Base-by-base conservation (phyloP, 345 rosid genomes). In the Populus tremula region DNA sequence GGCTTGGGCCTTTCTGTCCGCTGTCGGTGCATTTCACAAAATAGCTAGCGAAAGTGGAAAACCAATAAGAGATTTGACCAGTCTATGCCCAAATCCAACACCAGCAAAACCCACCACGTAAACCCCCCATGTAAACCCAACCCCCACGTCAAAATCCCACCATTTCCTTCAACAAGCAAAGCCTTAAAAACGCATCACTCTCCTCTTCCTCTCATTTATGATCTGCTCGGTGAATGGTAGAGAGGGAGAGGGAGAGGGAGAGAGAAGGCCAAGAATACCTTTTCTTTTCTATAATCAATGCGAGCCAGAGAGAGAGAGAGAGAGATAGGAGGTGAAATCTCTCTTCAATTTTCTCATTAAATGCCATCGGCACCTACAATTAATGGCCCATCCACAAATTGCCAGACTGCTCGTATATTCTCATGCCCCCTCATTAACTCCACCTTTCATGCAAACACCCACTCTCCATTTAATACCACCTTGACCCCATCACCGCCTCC, bases 341-440 rank as follows among this genome's bases (percentile, higher is more conserved):
- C 79, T 83, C 82, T 88, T 85, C 90, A 83, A 83, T 89, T 88
- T 77, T 56, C 67, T 80, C 91, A 89, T 84, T 91, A 49, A 91
- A 82, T 88, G 90, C 85, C 77, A 72, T 75, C 89, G 87, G 91
- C 86, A 83, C 85, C 64, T 10, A 79, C 86, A 72, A 76, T 87
- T 87, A 87, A 89, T 84, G 87, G 64, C 77, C 38, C 78, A 9
- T 3, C 56, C 71, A 2, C 74, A 45, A 47, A 14, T 71, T 75
- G 76, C 82, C 82, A 82, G 76, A 2, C 29, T 67, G 5, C 69
- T 70, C 72, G 20, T 31, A 53, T 4, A 4, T 63, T 68, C 56
- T 50, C 56, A 50, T 4, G 56, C 56, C 56, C 56, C 41, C 47
- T 73, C 54, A 61, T 47, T 71, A 27, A 75, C 56, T 69, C 73